Evolutionary conservation across 352 stramenopile species (phyloP), one percentile per base, ranked within the genome.

Genomic region (Phytopythium oedochilum): DNA sequence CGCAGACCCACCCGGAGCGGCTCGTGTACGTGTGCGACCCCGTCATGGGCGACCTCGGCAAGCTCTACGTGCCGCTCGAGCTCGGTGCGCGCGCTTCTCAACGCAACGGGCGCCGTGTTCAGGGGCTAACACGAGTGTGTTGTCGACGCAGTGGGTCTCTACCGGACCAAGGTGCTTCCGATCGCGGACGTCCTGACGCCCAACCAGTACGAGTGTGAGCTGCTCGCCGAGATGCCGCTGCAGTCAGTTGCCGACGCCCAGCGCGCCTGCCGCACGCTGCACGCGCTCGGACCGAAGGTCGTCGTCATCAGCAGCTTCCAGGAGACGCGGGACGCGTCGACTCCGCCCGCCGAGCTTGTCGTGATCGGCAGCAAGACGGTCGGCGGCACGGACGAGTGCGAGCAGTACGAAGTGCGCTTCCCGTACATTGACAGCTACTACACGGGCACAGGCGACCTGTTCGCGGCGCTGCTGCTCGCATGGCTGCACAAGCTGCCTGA

Each of bases 151-250:
- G 85, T 95, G 60, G 73, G 87, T 39, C 59, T 95, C 44, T 95
- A 95, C 51, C 77, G 85, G 23, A 73, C 72, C 29, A 72, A 83
- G 50, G 75, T 95, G 40, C 55, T 95, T 35, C 83, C 83, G 47
- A 88, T 93, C 67, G 86, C 79, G 15, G 77, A 90, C 57, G 83
- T 95, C 47, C 65, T 95, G 38, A 93, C 85, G 42, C 83, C 83
- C 9, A 95, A 93, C 62, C 85, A 95, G 53, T 95, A 89, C 39
- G 85, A 95, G 55, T 92, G 83, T 38, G 85, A 95, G 48, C 50
- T 91, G 38, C 69, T 95, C 32, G 83, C 85, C 0, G 68, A 87
- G 45, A 86, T 85, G 66, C 68, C 82, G 57, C 68, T 95, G 26
- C 64, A 61, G 6, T 86, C 71, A 0, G 76, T 92, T n/a, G 53